Evolutionary conservation across 176 grass and related monocot genomes (phyloP).

Genomic region (Coix lacrymajobi): DNA sequence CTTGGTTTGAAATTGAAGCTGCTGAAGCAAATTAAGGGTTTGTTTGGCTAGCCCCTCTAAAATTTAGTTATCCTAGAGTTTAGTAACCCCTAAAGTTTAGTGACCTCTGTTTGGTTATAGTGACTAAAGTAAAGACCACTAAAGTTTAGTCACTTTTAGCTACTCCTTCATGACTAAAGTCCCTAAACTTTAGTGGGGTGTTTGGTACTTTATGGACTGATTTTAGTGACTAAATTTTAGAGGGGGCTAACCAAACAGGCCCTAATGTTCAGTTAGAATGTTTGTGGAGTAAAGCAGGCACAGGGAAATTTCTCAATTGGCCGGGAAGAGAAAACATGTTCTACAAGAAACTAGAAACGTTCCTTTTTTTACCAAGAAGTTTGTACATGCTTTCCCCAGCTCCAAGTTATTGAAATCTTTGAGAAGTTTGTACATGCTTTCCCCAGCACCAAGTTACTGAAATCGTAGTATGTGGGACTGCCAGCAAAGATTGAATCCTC

Average conservation of each 20-base stretch:
- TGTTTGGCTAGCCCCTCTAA: too few species aligned
- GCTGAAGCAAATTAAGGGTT: background rate
- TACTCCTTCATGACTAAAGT: too few species aligned
- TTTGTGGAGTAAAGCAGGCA: background rate
- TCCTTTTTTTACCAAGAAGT: background rate
- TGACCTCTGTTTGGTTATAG: too few species aligned
- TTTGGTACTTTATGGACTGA: too few species aligned
- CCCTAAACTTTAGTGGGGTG: too few species aligned
- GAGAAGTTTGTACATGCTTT: background rate
- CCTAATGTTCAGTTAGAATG: background rate
- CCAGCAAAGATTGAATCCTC: background rate
- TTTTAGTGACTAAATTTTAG: too few species aligned
- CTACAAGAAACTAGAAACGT: background rate
- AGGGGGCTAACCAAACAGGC: too few species aligned
- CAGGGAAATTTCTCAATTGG: background rate
- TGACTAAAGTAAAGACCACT: too few species aligned
- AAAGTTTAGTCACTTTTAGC: too few species aligned
- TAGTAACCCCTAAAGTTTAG: too few species aligned
- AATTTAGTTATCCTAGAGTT: too few species aligned
- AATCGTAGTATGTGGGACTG: background rate
- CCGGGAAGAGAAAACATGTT: background rate
- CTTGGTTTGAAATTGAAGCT: background rate
- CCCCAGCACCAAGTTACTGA: conserved; percentile 1
- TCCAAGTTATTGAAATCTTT: background rate
- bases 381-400: background rate